Conservation (phyloP, 2,329 filamentous ascomycete species). For the Tothia fuscella region DNA sequence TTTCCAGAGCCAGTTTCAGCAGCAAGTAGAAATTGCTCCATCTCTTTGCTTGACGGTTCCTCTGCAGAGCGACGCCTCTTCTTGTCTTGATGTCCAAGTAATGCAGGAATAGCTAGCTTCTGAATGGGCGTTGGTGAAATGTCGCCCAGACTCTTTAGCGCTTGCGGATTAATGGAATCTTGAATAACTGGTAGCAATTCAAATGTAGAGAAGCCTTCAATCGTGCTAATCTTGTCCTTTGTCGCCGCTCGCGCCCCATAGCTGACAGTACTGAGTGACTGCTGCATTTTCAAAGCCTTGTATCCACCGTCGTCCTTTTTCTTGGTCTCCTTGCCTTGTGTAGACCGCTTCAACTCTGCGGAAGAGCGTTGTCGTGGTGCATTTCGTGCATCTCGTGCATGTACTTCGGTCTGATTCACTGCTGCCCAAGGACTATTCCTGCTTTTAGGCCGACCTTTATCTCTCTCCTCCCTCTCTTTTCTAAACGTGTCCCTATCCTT, state of each 20-base stretch:
- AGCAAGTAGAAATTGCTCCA: slow-evolving; percentile 66
- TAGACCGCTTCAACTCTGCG: slow-evolving; percentile 19
- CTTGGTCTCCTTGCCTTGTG: slow-evolving; percentile 15
- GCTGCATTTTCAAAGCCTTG: slow-evolving; percentile 92
- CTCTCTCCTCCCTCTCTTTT: neutral
- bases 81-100: slow-evolving; percentile 49
- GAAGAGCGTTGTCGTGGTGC: slow-evolving; percentile 30
- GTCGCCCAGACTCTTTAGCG: slow-evolving; percentile 61
- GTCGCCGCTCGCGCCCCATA: slow-evolving; percentile 55
- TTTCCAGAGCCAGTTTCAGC: slow-evolving; percentile 97
- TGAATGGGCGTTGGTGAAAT: slow-evolving; percentile 81
- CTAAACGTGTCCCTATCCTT: neutral
- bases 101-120: slow-evolving; percentile 70
- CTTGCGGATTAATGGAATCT: slow-evolving; percentile 51
- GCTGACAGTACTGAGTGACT: slow-evolving; percentile 59
- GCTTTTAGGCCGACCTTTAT: slow-evolving; percentile 11
- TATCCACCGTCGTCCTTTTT: slow-evolving; percentile 42
- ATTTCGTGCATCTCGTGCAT: slow-evolving; percentile 23
- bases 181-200: slow-evolving; percentile 60
- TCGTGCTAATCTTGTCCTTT: slow-evolving; percentile 49
- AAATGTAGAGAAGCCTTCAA: slow-evolving; percentile 74
- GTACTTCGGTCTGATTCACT: slow-evolving; percentile 43
- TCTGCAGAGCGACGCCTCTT: slow-evolving; percentile 20
- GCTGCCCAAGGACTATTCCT: slow-evolving; percentile 44
- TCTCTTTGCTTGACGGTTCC: slow-evolving; percentile 22